Evolutionary conservation across 306 rosid genomes (phyloP).

Genomic region (Corylus americana): DNA sequence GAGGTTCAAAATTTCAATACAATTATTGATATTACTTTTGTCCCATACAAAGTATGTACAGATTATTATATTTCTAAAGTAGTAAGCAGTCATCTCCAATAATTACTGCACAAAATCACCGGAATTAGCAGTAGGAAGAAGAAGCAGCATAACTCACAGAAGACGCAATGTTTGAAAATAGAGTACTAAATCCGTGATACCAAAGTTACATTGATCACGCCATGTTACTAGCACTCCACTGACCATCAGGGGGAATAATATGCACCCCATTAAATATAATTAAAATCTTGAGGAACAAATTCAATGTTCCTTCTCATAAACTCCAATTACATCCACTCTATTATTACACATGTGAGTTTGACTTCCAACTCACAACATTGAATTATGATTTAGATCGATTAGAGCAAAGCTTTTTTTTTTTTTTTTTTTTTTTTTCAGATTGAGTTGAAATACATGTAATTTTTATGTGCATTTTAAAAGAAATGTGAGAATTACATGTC

Average conservation of each 20-base stretch:
- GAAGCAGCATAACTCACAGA: neutral
- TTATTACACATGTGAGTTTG: neutral
- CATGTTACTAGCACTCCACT: constrained; percentile 9
- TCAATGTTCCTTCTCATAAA: neutral
- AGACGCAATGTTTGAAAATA: constrained; percentile 28
- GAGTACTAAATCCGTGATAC: too few relatives aligned
- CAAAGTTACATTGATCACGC: constrained; percentile 26
- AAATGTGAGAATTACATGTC: too few relatives aligned
- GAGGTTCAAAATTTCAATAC: neutral
- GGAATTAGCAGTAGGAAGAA: neutral
- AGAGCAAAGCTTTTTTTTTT: too few relatives aligned
- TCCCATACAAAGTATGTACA: neutral
- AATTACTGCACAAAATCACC: neutral
- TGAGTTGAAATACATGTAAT: too few relatives aligned
- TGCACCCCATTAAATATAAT: neutral
- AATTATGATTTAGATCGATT: neutral
- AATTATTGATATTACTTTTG: too few relatives aligned
- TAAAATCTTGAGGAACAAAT: neutral
- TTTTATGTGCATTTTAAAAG: too few relatives aligned
- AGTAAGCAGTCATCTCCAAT: neutral
- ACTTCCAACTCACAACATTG: neutral
- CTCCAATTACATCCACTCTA: neutral
- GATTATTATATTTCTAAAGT: neutral
- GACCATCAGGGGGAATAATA: neutral
- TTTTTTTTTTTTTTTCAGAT: too few relatives aligned